These are phyloP conservation scores for Omphalotus olearius DNA, from an alignment of 1,284 basidiomycete genomes.

Conservation along the genomic window DNA sequence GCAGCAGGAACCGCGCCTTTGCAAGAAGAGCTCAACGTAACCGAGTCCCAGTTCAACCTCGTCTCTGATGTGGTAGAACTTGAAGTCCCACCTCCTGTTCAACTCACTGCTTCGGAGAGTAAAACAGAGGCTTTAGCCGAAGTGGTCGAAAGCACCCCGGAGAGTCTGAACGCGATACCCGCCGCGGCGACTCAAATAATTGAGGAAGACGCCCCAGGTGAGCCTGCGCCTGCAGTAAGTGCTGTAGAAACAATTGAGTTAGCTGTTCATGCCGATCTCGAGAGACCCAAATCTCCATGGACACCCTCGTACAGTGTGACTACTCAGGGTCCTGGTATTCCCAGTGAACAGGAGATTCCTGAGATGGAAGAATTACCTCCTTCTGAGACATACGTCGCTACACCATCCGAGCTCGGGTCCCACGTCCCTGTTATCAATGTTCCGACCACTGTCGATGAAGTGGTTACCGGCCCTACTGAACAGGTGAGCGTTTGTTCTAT, in stretches of 20 bases:
- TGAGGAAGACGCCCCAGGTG: background rate
- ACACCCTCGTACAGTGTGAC: constrained; percentile 39
- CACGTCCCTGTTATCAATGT: background rate
- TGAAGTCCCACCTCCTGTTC: background rate
- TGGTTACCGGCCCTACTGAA: too few species aligned
- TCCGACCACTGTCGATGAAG: background rate
- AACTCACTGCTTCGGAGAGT: too few species aligned
- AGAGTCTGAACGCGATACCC: too few species aligned
- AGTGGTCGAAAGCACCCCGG: too few species aligned
- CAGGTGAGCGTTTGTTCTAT: too few species aligned
- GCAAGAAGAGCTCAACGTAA: background rate
- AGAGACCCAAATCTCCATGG: constrained; percentile 37
- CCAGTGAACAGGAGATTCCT: constrained; percentile 19
- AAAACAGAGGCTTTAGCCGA: too few species aligned
- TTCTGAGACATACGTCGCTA: constrained; percentile 4
- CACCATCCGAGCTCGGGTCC: background rate
- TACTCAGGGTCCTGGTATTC: constrained; percentile 28
- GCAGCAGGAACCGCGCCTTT: background rate
- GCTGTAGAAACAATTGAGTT: background rate
- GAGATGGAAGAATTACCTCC: constrained; percentile 24
- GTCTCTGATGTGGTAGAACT: background rate
- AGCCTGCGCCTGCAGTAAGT: background rate
- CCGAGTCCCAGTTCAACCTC: background rate
- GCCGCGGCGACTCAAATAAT: too few species aligned
- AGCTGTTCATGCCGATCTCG: constrained; percentile 12